These are phyloP conservation scores for Lepidium sativum DNA, from an alignment of 345 rosid genomes.

Conservation along the genomic window DNA sequence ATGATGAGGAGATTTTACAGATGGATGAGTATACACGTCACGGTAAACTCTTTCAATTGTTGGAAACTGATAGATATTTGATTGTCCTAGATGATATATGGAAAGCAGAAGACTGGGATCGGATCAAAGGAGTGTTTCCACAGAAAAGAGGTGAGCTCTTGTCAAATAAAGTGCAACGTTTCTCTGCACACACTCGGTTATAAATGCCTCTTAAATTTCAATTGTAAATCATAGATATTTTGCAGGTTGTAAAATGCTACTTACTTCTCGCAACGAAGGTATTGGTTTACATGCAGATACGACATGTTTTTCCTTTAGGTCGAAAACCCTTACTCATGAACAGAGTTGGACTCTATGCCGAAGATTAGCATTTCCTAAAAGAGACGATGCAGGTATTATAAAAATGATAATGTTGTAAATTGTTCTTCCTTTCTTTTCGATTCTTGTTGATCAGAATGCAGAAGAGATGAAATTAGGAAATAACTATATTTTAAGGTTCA, in stretches of 20 bases:
- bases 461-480: not conserved
- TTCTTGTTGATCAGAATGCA: not conserved
- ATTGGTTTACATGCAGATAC: slow-evolving; percentile 26
- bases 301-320: not conserved
- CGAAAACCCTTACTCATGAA: not conserved
- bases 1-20: slow-evolving; percentile 6
- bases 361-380: slow-evolving; percentile 23
- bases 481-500: not conserved
- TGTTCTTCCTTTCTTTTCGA: not conserved
- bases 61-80: slow-evolving; percentile 27
- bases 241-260: slow-evolving; percentile 30
- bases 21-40: slow-evolving; percentile 23
- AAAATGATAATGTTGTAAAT: not conserved
- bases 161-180: not conserved
- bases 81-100: slow-evolving; percentile 41
- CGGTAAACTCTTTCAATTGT: slow-evolving; percentile 2
- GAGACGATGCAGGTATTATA: slow-evolving; percentile 14
- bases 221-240: not conserved
- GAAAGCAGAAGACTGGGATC: slow-evolving; percentile 30
- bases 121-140: slow-evolving; percentile 30
- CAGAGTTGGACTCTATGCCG: slow-evolving; percentile 38
- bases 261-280: slow-evolving; percentile 36
- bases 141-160: not conserved
- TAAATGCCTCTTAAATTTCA: not conserved
- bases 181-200: not conserved